Percentiles rank a stretch among this genome's conserved stretches.
phyloP scores from a whole-genome alignment of 2,329 filamentous ascomycete species.

The Colletotrichum sp. region DNA sequence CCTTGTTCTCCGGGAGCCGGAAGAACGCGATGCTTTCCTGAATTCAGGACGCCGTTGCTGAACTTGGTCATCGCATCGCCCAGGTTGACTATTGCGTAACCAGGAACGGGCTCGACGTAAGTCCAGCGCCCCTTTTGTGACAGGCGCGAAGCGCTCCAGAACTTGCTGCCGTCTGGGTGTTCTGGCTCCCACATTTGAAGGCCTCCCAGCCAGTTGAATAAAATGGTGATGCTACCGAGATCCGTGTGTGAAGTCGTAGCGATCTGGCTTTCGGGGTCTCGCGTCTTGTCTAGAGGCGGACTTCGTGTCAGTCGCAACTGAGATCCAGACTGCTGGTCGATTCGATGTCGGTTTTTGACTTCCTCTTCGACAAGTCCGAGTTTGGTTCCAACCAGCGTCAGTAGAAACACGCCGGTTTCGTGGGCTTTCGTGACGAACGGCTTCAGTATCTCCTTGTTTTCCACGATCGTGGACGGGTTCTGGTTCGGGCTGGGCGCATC shows the following conservation, averaged over 20 bases:
- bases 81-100: neutral
- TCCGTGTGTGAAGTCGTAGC: neutral
- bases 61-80: neutral
- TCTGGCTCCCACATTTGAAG: neutral
- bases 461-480: neutral
- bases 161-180: neutral
- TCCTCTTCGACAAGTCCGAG: neutral
- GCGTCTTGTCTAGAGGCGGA: neutral
- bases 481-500: neutral
- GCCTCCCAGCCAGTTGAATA: neutral
- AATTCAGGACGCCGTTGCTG: neutral
- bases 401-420: neutral
- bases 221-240: neutral
- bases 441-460: neutral
- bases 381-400: neutral
- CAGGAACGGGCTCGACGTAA: neutral
- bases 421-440: neutral
- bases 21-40: neutral
- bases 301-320: neutral
- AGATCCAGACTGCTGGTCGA: neutral
- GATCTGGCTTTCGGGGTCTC: neutral
- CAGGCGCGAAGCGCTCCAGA: neutral
- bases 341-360: neutral
- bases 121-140: neutral
- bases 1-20: neutral